Evolutionary conservation across 164 flowering plant genomes (phyloP).

Genomic region (Berberis vulgaris): DNA sequence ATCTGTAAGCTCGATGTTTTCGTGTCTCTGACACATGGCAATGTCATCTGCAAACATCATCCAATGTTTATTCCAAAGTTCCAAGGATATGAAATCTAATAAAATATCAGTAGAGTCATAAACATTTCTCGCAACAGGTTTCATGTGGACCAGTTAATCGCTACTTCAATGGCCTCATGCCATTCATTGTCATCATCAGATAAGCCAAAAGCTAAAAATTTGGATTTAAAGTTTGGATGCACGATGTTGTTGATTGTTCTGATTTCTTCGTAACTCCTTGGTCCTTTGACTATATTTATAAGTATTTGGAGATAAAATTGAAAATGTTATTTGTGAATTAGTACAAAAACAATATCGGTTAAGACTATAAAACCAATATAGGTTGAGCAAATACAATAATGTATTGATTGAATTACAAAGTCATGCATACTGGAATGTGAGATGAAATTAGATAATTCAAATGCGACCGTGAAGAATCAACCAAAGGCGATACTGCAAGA

Average conservation of each 20-base stretch:
- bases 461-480: no score
- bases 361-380: no score
- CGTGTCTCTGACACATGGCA: background rate
- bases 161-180: background rate
- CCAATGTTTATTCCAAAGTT: background rate
- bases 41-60: background rate
- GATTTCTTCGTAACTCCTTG: background rate
- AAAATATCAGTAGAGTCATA: background rate
- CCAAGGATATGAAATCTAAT: background rate
- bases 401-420: no score
- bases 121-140: background rate
- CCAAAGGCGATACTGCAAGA: no score
- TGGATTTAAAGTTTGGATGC: background rate
- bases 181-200: constrained; percentile 1
- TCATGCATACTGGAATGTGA: background rate
- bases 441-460: background rate
- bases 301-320: background rate
- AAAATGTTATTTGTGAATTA: no score
- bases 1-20: background rate
- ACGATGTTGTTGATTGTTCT: background rate
- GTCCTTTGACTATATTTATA: constrained; percentile 1
- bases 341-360: no score
- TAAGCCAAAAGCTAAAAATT: background rate
- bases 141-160: background rate
- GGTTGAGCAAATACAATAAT: no score